Evolutionary conservation across 805 yeast genomes (phyloP).

Genomic region (Schizosaccharomyces pombe): DNA sequence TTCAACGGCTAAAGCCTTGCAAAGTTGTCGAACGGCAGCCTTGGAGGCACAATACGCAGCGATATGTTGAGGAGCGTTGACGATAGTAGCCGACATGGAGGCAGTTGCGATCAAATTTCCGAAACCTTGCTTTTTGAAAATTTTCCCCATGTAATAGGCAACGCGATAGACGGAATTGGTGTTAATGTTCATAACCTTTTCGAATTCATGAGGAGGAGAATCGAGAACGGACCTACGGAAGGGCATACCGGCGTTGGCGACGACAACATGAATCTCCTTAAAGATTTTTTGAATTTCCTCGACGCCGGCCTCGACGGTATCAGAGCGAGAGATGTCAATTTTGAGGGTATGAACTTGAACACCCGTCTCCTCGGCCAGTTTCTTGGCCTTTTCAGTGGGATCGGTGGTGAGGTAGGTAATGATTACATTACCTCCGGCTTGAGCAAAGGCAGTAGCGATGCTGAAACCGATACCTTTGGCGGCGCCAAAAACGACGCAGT

Average conservation of each 20-base stretch:
- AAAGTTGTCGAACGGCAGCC: conserved; percentile 59
- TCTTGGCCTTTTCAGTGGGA: conserved; percentile 29
- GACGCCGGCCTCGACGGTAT: conserved; percentile 38
- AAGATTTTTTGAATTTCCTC: conserved; percentile 28
- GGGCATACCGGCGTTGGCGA: conserved; percentile 67
- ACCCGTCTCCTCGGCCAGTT: conserved; percentile 31
- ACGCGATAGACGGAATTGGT: conserved; percentile 44
- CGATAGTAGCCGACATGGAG: conserved; percentile 75
- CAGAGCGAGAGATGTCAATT: conserved; percentile 29
- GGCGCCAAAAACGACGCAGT: conserved; percentile 64
- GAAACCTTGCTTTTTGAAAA: conserved; percentile 43
- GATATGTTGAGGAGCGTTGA: conserved; percentile 67
- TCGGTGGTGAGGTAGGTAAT: conserved; percentile 26
- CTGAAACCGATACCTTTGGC: conserved; percentile 65
- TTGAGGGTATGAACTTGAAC: conserved; percentile 42
- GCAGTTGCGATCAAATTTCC: conserved; percentile 73
- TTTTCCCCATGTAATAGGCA: conserved; percentile 40
- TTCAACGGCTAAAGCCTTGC: conserved; percentile 61
- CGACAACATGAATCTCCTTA: conserved; percentile 33
- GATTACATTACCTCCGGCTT: conserved; percentile 41
- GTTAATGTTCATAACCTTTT: conserved; percentile 40
- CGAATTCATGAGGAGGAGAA: conserved; percentile 39
- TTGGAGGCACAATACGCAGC: conserved; percentile 70
- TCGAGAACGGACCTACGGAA: conserved; percentile 48
- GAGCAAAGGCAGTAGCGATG: conserved; percentile 61